Percentiles rank a stretch among this genome's conserved stretches.
Conservation (phyloP, 208 protist genomes). For the Willaertia magna region DNA sequence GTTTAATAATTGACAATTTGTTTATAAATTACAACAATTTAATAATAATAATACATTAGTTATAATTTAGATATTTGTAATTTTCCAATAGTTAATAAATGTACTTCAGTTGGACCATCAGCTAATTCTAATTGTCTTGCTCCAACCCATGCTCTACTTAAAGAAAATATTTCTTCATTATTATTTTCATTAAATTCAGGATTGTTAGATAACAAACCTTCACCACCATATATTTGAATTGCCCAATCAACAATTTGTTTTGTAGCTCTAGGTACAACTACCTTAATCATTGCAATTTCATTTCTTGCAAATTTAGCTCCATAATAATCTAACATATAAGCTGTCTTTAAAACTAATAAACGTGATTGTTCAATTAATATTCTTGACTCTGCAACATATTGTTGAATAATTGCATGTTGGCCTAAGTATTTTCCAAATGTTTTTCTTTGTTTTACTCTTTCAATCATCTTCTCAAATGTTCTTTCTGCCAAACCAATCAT, state of each 20-base stretch:
- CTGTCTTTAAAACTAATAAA: slow-evolving; percentile 23
- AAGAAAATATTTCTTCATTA: not conserved
- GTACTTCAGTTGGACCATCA: slow-evolving; percentile 1
- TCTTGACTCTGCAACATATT: slow-evolving; percentile 44
- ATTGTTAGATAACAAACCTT: not conserved
- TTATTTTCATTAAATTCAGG: not conserved
- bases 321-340: not conserved
- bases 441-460: slow-evolving; percentile 19
- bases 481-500: slow-evolving; percentile 50
- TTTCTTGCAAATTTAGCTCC: not conserved
- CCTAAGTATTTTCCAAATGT: slow-evolving; percentile 39
- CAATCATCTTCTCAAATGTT: slow-evolving; percentile 36
- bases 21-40: no score
- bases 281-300: slow-evolving; percentile 2
- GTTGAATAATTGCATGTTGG: slow-evolving; percentile 31
- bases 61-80: not conserved
- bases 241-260: not conserved
- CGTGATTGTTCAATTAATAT: slow-evolving; percentile 50
- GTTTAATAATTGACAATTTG: no score
- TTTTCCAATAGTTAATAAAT: not conserved
- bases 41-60: no score
- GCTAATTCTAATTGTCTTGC: not conserved
- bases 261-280: not conserved
- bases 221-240: not conserved
- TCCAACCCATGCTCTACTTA: not conserved